Evolutionary conservation across 208 protist species (phyloP).

Genomic region (Tetramitus jugosus): DNA sequence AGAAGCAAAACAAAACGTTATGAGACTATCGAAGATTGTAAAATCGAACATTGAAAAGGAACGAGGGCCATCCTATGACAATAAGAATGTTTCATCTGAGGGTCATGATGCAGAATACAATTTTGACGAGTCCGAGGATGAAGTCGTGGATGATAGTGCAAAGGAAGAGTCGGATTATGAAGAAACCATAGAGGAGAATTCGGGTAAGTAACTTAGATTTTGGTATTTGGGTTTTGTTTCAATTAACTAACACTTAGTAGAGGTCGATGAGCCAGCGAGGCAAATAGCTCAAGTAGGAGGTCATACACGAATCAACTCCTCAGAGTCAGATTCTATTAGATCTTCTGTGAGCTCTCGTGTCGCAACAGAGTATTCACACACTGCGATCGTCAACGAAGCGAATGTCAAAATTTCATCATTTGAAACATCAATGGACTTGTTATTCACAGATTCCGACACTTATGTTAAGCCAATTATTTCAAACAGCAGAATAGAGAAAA

Average conservation of each 20-base stretch:
- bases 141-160: neutral
- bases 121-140: slow-evolving; percentile 40
- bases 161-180: slow-evolving; percentile 18
- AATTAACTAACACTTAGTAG: neutral
- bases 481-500: slow-evolving; percentile 71
- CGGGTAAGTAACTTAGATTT: too few relatives aligned
- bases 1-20: slow-evolving; percentile 13
- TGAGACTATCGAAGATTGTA: slow-evolving; percentile 34
- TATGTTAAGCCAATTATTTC: slow-evolving; percentile 72
- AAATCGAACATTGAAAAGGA: slow-evolving; percentile 33
- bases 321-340: too few relatives aligned
- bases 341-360: too few relatives aligned
- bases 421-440: slow-evolving; percentile 52
- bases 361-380: slow-evolving; percentile 1
- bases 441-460: slow-evolving; percentile 58
- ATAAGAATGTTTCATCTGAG: slow-evolving; percentile 36
- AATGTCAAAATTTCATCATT: neutral
- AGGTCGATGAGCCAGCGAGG: slow-evolving; percentile 19
- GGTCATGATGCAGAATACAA: slow-evolving; percentile 55
- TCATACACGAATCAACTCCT: too few relatives aligned
- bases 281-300: too few relatives aligned
- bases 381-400: neutral
- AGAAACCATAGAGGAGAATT: slow-evolving; percentile 21
- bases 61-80: slow-evolving; percentile 36
- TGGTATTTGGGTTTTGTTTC: neutral